phyloP scores from a whole-genome alignment of 75 land plant genomes.

The Azolla pinnata region DNA sequence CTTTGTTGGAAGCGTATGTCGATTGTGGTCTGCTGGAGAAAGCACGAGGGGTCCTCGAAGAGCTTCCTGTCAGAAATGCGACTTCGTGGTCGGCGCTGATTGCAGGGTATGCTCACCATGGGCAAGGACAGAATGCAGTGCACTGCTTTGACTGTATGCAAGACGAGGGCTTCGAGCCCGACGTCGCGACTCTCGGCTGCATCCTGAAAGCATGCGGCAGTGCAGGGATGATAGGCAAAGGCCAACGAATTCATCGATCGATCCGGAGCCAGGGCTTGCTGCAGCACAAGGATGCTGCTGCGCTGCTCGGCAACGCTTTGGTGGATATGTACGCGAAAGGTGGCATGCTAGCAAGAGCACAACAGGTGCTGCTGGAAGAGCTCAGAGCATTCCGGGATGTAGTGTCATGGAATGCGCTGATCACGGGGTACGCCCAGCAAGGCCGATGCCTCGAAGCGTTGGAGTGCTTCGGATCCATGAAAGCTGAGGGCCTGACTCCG shows the following conservation, averaged over 20 bases:
- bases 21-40: not conserved
- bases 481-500: not conserved
- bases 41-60: conserved; percentile 1
- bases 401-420: conserved; percentile 2
- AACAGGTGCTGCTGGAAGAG: not conserved
- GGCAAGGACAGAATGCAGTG: conserved; percentile 11
- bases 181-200: conserved; percentile 9
- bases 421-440: conserved; percentile 2
- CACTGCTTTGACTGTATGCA: conserved; percentile 9
- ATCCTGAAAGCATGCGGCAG: conserved; percentile 4
- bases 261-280: not conserved
- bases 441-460: not conserved
- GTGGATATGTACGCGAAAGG: no score
- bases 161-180: conserved; percentile 15
- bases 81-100: conserved; percentile 23
- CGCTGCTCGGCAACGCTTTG: conserved; percentile 10
- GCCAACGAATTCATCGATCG: not conserved
- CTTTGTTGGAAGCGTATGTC: conserved; percentile 4
- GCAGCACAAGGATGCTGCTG: not conserved
- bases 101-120: conserved; percentile 12
- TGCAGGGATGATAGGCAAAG: not conserved
- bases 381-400: not conserved
- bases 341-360: not conserved
- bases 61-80: conserved; percentile 12
- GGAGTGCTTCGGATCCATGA: not conserved